These are phyloP conservation scores for Melanopsichium pennsylvanicum DNA, from an alignment of 1,284 basidiomycete species.

Conservation along the genomic window DNA sequence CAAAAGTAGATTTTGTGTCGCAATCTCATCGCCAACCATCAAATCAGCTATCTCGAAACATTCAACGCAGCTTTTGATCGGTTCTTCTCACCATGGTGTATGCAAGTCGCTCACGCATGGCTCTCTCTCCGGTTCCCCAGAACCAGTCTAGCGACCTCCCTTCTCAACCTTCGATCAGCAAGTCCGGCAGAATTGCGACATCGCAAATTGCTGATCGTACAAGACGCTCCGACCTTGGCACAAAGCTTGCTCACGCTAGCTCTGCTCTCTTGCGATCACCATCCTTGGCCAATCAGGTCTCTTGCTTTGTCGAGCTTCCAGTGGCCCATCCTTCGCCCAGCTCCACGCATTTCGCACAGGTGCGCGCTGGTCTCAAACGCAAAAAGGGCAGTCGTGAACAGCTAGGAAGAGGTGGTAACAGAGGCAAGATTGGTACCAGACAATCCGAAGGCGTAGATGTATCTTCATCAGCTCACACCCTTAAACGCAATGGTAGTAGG, in stretches of 20 bases:
- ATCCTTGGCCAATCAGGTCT: constrained; percentile 4
- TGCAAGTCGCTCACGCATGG: constrained; percentile 20
- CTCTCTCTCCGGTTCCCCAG: constrained; percentile 31
- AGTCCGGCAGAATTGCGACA: not conserved
- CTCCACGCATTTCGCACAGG: constrained; percentile 15
- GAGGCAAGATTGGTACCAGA: not conserved
- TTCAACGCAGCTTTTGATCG: not conserved
- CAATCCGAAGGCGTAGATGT: not conserved
- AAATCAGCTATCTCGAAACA: no score
- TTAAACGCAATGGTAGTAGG: not conserved
- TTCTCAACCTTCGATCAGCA: not conserved
- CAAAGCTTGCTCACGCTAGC: constrained; percentile 19
- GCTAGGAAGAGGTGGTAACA: not conserved
- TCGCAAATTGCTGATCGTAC: not conserved
- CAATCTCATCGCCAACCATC: not conserved
- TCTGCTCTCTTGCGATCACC: constrained; percentile 16
- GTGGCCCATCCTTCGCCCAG: constrained; percentile 4
- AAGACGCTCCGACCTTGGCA: constrained; percentile 4
- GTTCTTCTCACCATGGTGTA: constrained; percentile 18
- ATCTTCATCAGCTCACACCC: not conserved
- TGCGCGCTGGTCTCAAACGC: constrained; percentile 42
- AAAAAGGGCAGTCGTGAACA: constrained; percentile 30
- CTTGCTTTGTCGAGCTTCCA: constrained; percentile 28
- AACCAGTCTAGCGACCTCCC: constrained; percentile 5
- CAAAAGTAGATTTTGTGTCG: not conserved